These are phyloP conservation scores for Trifolium subterraneum DNA, from an alignment of 306 rosid genomes.

Conservation along the genomic window DNA sequence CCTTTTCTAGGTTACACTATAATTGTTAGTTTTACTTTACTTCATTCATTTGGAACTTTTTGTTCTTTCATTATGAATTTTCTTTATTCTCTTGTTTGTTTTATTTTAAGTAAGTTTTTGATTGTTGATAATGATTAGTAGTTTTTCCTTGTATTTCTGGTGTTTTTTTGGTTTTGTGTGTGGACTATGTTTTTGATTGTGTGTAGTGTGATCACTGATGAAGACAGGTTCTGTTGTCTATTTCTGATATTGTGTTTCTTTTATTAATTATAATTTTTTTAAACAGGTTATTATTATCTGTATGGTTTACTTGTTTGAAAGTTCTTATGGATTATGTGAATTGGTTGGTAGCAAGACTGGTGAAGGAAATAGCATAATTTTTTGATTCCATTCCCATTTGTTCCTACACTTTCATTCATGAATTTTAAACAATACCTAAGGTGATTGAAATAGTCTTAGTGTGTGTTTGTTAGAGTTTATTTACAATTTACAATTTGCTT, in stretches of 20 bases:
- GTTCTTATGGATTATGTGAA: conserved; percentile 34
- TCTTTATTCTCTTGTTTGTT: background rate
- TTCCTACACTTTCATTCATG: conserved; percentile 25
- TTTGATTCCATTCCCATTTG: conserved; percentile 34
- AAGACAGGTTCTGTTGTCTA: conserved; percentile 32
- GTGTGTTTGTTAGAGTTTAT: background rate
- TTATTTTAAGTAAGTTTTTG: background rate
- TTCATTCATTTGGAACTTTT: background rate
- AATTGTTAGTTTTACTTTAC: background rate
- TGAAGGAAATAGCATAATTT: conserved; percentile 30
- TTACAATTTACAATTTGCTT: conserved; percentile 3
- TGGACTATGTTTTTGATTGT: conserved; percentile 31
- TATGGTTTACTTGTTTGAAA: conserved; percentile 33
- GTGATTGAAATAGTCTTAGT: conserved; percentile 4
- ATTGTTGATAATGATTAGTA: background rate
- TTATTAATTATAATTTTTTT: background rate
- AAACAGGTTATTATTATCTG: background rate
- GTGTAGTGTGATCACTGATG: conserved; percentile 33
- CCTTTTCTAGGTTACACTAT: conserved; percentile 58
- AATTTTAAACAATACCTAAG: conserved; percentile 8
- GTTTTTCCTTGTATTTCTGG: conserved; percentile 27
- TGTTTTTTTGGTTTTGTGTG: conserved; percentile 4
- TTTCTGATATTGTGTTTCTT: conserved; percentile 21
- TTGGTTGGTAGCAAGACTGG: conserved; percentile 44
- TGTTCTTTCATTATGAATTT: background rate